Evolutionary conservation across 1,284 basidiomycete species (phyloP).

Genomic region (Ceratobasidium sp.): DNA sequence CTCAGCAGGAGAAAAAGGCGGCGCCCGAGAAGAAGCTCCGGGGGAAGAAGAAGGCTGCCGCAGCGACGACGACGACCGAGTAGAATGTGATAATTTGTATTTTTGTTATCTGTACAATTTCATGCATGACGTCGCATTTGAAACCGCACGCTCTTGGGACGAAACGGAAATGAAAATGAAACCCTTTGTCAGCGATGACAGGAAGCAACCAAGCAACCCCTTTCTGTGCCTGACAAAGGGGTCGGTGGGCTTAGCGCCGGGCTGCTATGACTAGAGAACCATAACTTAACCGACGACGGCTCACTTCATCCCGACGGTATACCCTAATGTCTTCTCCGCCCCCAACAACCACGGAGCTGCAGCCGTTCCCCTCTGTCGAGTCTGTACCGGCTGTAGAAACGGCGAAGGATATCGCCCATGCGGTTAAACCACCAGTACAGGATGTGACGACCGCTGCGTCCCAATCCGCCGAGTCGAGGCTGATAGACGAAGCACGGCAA

Average conservation of each 20-base stretch:
- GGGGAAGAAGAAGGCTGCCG: constrained; percentile 71
- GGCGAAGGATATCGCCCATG: neutral
- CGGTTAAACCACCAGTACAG: constrained; percentile 14
- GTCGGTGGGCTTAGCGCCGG: constrained; percentile 21
- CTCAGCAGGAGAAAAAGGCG: constrained; percentile 79
- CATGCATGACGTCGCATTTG: constrained; percentile 2
- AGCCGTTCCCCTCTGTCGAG: constrained; percentile 24
- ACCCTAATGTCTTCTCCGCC: constrained; percentile 44
- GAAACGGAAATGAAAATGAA: too few relatives aligned
- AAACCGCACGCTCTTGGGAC: neutral
- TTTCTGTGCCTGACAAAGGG: constrained; percentile 26
- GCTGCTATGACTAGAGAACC: constrained; percentile 1
- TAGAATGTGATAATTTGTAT: too few relatives aligned
- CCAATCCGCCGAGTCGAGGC: constrained; percentile 1
- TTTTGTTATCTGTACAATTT: constrained; percentile 13
- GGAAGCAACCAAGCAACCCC: neutral
- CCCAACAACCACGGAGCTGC: neutral
- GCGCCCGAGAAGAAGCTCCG: constrained; percentile 79
- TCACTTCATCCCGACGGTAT: constrained; percentile 10
- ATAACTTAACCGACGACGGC: neutral
- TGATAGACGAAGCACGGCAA: constrained; percentile 15
- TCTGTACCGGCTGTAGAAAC: neutral
- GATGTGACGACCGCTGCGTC: neutral
- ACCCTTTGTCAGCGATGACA: neutral
- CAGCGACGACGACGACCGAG: neutral